Conservation (phyloP, 2,329 filamentous ascomycete species). For the Aschersonia sp. region DNA sequence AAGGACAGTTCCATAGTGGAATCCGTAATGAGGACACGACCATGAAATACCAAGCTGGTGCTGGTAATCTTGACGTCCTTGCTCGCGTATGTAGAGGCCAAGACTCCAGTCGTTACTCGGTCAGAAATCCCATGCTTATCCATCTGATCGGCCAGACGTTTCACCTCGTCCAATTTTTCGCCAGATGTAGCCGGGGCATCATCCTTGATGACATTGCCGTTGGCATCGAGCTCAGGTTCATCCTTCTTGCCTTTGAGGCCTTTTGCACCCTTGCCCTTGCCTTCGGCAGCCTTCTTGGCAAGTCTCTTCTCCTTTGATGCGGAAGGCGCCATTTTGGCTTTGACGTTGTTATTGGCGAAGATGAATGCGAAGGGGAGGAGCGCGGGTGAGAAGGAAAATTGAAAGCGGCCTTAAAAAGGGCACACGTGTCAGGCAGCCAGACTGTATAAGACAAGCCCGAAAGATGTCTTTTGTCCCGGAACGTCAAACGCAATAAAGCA, state of each 20-base stretch:
- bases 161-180: conserved; percentile 65
- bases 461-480: too few relatives aligned
- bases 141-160: conserved; percentile 82
- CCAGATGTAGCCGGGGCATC: conserved; percentile 56
- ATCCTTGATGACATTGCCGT: conserved; percentile 39
- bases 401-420: conserved; percentile 1
- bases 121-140: conserved; percentile 94
- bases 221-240: conserved; percentile 48
- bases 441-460: too few relatives aligned
- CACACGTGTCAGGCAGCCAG: too few relatives aligned
- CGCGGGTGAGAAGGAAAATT: not conserved
- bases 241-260: conserved; percentile 59
- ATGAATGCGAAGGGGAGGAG: conserved; percentile 1
- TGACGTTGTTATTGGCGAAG: conserved; percentile 4
- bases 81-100: conserved; percentile 70
- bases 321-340: conserved; percentile 43
- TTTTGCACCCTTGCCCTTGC: conserved; percentile 65
- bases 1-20: conserved; percentile 86
- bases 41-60: conserved; percentile 90
- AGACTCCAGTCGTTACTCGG: conserved; percentile 93
- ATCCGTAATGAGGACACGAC: conserved; percentile 88
- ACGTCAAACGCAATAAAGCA: too few relatives aligned
- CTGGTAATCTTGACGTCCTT: conserved; percentile 97
- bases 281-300: conserved; percentile 56
- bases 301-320: conserved; percentile 59